Percentiles rank a stretch among this genome's conserved stretches.
Conservation (phyloP, 2,329 filamentous ascomycete genomes). For the Phialemoniopsis sp. region DNA sequence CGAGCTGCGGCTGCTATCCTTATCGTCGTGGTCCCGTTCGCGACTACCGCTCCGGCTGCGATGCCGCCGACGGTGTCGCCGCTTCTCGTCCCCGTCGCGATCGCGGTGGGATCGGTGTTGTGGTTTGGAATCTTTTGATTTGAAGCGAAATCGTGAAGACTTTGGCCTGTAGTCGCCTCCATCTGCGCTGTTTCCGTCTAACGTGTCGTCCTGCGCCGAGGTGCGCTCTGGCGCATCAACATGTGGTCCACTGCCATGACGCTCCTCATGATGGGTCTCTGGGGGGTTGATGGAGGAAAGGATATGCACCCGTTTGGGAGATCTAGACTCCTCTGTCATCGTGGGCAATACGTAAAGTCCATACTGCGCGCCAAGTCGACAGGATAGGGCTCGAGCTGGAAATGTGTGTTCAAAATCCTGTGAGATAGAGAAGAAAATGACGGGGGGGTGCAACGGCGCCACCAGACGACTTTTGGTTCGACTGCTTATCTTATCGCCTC, state of each 20-base stretch:
- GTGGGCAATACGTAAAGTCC: too few relatives aligned
- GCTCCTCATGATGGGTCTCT: slow-evolving; percentile 1
- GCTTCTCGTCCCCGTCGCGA: slow-evolving; percentile 1
- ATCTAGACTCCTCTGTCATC: slow-evolving; percentile 3
- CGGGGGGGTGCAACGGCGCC: too few relatives aligned
- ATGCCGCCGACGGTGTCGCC: background rate
- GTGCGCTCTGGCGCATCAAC: background rate
- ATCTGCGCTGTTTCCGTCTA: background rate
- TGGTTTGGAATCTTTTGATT: slow-evolving; percentile 25
- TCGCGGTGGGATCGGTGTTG: slow-evolving; percentile 16
- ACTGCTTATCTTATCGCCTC: too few relatives aligned
- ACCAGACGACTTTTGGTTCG: too few relatives aligned
- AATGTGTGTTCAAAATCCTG: too few relatives aligned
- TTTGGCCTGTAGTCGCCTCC: slow-evolving; percentile 5
- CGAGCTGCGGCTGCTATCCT: too few relatives aligned
- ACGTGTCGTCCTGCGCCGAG: background rate
- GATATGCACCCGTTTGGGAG: slow-evolving; percentile 38
- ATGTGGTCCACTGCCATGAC: background rate
- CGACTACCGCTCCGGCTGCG: too few relatives aligned
- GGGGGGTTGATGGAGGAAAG: slow-evolving; percentile 43
- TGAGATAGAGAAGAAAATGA: too few relatives aligned
- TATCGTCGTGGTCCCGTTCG: too few relatives aligned
- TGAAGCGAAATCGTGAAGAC: slow-evolving; percentile 35
- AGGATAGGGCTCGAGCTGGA: too few relatives aligned
- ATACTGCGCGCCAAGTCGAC: too few relatives aligned